Conservation (phyloP, 768 basidiomycete species). For the Kwoniella dejecticola region DNA sequence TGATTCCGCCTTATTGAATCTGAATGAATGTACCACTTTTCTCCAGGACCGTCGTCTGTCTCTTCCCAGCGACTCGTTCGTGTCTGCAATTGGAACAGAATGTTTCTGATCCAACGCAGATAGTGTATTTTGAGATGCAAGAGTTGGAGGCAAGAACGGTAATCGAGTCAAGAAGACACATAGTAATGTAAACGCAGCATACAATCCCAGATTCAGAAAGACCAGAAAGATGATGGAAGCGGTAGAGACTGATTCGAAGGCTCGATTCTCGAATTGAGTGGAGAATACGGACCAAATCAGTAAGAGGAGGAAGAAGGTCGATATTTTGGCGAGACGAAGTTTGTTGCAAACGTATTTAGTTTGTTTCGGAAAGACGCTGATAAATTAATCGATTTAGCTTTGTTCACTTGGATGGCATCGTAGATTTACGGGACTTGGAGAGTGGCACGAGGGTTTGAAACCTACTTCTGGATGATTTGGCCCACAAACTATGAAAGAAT, state of each 20-base stretch:
- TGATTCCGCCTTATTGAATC: constrained; percentile 44
- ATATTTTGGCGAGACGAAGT: constrained; percentile 35
- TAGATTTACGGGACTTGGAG: no score
- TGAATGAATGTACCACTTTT: not conserved
- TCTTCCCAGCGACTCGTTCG: no score
- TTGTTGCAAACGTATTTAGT: constrained; percentile 31
- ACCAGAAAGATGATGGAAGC: constrained; percentile 39
- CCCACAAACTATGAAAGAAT: constrained; percentile 36
- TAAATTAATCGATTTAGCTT: no score
- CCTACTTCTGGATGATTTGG: constrained; percentile 43
- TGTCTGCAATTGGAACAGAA: no score
- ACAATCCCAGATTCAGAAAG: constrained; percentile 39
- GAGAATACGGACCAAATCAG: constrained; percentile 48
- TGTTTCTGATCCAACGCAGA: no score
- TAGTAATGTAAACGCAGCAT: constrained; percentile 33
- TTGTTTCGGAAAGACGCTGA: constrained; percentile 33
- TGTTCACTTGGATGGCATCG: no score
- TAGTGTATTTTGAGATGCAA: no score
- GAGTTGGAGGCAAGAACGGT: constrained; percentile 30
- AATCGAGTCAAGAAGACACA: constrained; percentile 36
- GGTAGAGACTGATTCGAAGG: constrained; percentile 38
- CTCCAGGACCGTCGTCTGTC: no score
- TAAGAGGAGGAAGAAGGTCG: constrained; percentile 43
- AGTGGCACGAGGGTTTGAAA: no score
- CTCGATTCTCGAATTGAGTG: constrained; percentile 37